Evolutionary conservation across 495 filamentous ascomycete species (phyloP).

Genomic region (Podospora fimiseda): DNA sequence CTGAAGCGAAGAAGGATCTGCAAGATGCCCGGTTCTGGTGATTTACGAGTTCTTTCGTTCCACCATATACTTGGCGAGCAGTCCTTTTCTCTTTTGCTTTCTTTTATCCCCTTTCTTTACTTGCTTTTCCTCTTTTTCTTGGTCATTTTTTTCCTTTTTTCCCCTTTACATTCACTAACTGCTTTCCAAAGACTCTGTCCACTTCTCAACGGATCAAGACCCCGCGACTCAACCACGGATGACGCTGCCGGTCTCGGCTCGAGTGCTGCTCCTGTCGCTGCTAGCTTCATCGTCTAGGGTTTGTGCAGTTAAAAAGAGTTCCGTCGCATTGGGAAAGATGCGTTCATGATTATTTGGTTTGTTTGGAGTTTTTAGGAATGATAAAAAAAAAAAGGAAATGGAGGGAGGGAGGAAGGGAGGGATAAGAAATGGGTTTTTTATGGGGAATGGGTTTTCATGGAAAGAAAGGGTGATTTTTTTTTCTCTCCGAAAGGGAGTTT

Average conservation of each 20-base stretch:
- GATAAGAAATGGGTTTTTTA: too few species aligned
- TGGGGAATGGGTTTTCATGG: too few species aligned
- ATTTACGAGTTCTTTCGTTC: not conserved
- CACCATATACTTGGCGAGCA: not conserved
- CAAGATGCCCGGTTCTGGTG: not conserved
- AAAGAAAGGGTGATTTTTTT: too few species aligned
- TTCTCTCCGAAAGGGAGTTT: too few species aligned
- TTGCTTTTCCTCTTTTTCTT: not conserved
- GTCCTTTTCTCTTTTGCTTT: not conserved
- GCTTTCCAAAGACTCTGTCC: conserved; percentile 60
- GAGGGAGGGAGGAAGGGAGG: too few species aligned
- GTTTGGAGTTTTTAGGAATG: too few species aligned
- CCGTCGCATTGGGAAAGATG: too few species aligned
- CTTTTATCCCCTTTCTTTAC: not conserved
- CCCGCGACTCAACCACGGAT: conserved; percentile 55
- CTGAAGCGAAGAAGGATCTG: not conserved
- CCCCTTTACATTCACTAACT: conserved; percentile 30
- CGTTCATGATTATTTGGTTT: too few species aligned
- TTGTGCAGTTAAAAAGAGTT: too few species aligned
- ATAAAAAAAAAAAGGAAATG: too few species aligned
- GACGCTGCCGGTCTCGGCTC: conserved; percentile 49
- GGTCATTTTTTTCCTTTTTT: not conserved
- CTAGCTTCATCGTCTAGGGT: conserved; percentile 22
- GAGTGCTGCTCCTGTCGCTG: conserved; percentile 37
- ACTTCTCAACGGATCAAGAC: conserved; percentile 79